phyloP scores from a whole-genome alignment of 2,329 filamentous ascomycete species.

The Helotiales sp. region DNA sequence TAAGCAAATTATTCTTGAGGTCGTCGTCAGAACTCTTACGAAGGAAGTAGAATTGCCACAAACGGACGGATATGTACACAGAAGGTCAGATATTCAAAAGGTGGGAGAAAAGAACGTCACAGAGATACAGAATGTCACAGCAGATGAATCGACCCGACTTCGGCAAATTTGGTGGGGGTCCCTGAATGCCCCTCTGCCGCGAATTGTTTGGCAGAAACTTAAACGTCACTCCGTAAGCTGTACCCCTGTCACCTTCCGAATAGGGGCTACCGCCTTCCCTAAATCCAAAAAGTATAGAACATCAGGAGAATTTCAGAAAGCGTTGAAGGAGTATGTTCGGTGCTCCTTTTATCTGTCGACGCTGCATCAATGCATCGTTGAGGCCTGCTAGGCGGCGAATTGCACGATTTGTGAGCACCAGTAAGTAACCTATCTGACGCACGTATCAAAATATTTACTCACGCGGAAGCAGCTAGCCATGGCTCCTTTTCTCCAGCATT shows the following conservation, averaged over 20 bases:
- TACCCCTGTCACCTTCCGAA: background rate
- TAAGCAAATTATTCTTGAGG: conserved; percentile 6
- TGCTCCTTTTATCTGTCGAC: conserved; percentile 54
- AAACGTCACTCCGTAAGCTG: background rate
- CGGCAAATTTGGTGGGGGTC: background rate
- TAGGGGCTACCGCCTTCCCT: conserved; percentile 5
- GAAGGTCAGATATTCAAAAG: background rate
- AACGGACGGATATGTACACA: no score
- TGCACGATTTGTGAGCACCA: conserved; percentile 47
- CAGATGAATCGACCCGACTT: background rate
- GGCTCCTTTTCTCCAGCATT: conserved; percentile 49
- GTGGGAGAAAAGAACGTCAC: no score
- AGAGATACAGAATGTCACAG: background rate
- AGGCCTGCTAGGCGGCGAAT: conserved; percentile 27
- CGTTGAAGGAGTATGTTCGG: conserved; percentile 34
- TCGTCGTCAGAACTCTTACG: background rate
- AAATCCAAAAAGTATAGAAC: conserved; percentile 5
- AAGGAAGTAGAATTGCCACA: background rate
- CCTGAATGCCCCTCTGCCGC: no score
- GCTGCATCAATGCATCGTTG: conserved; percentile 42
- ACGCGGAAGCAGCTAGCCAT: conserved; percentile 29
- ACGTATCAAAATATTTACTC: conserved; percentile 14
- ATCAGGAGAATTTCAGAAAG: conserved; percentile 10
- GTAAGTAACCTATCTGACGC: conserved; percentile 34
- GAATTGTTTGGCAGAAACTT: background rate